A percentile compares a stretch with the other conserved stretches of the same genome.
Evolutionary conservation across 2,329 filamentous ascomycete species (phyloP).

Genomic region (Amauroascus niger): DNA sequence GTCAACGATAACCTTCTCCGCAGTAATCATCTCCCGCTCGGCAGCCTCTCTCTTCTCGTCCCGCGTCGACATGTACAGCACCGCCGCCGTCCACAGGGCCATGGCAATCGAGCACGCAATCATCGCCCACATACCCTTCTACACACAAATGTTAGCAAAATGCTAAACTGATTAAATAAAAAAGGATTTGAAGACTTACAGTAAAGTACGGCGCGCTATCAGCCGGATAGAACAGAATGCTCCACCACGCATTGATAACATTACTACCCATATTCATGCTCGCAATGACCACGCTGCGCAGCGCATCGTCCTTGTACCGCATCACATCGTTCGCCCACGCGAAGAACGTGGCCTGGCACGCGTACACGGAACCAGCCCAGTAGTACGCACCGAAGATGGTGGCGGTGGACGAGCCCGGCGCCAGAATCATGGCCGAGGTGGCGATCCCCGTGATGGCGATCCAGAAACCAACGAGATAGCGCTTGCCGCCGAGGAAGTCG

Average conservation of each 20-base stretch:
- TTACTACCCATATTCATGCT: slow-evolving; percentile 63
- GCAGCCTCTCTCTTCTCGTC: slow-evolving; percentile 13
- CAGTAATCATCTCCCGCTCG: not conserved
- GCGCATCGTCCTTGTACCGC: slow-evolving; percentile 52
- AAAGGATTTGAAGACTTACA: slow-evolving; percentile 34
- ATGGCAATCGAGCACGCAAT: slow-evolving; percentile 53
- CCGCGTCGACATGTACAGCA: slow-evolving; percentile 13
- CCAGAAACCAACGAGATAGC: slow-evolving; percentile 58
- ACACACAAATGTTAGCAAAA: no score
- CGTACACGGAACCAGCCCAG: slow-evolving; percentile 60
- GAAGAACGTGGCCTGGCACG: slow-evolving; percentile 65
- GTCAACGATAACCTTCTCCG: slow-evolving; percentile 3
- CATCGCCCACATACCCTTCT: slow-evolving; percentile 66
- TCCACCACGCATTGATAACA: slow-evolving; percentile 64
- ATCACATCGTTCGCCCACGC: slow-evolving; percentile 66
- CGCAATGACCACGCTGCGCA: slow-evolving; percentile 57
- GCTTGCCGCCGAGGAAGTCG: slow-evolving; percentile 53
- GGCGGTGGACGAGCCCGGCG: slow-evolving; percentile 43
- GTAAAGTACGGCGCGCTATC: slow-evolving; percentile 57
- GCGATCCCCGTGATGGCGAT: slow-evolving; percentile 56
- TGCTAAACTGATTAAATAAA: not conserved
- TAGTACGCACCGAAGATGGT: slow-evolving; percentile 58
- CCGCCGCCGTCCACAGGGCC: slow-evolving; percentile 45
- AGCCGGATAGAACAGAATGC: slow-evolving; percentile 59
- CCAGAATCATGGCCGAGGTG: slow-evolving; percentile 54